A percentile compares a stretch with the other conserved stretches of the same genome.
Evolutionary conservation across 148 eudicot genomes (phyloP).

Genomic region (Rheum nobile): DNA sequence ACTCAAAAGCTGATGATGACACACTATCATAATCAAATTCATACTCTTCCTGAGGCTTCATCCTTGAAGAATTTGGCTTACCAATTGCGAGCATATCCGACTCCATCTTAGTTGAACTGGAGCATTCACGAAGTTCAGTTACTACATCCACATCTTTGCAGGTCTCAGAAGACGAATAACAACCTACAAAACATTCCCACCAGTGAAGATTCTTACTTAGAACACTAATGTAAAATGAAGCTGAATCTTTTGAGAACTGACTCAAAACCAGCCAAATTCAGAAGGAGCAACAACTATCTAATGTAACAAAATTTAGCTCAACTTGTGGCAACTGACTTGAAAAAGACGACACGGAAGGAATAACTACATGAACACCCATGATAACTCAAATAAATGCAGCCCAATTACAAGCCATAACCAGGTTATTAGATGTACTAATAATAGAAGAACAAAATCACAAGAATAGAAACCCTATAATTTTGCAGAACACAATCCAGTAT

Average conservation of each 20-base stretch:
- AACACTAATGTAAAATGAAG: neutral
- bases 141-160: slow-evolving; percentile 13
- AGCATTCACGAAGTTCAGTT: slow-evolving; percentile 8
- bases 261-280: no score
- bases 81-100: neutral
- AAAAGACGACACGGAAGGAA: neutral
- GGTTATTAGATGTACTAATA: neutral
- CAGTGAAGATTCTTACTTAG: neutral
- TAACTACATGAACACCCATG: neutral
- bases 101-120: neutral
- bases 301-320: neutral
- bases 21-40: slow-evolving; percentile 31
- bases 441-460: neutral
- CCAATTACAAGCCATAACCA: neutral
- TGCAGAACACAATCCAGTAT: neutral
- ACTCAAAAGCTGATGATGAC: slow-evolving; percentile 41
- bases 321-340: neutral
- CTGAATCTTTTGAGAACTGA: no score
- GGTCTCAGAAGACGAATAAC: slow-evolving; percentile 6
- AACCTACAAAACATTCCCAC: slow-evolving; percentile 1
- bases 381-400: neutral
- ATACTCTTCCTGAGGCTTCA: slow-evolving; percentile 26
- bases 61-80: slow-evolving; percentile 16
- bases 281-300: no score
- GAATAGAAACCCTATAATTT: neutral